Percentiles rank a stretch among this genome's conserved stretches.
These are phyloP conservation scores for Schizophyllum amplum DNA, from an alignment of 1,284 basidiomycete species.

Conservation along the genomic window DNA sequence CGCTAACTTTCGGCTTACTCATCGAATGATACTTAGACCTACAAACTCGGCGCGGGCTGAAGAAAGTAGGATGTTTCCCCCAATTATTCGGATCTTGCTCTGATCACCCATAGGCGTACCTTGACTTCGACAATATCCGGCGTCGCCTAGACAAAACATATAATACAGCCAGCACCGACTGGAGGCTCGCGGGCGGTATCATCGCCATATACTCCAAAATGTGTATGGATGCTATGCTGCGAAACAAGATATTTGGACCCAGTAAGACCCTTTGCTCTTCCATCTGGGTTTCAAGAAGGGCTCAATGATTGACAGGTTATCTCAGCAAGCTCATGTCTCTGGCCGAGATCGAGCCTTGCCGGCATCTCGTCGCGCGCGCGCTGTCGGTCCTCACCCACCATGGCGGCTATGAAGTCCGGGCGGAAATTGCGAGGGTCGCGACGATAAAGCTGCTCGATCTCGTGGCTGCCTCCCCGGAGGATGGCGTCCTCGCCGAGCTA, in stretches of 20 bases:
- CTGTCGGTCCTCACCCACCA: conserved; percentile 54
- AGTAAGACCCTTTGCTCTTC: conserved; percentile 26
- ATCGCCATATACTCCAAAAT: conserved; percentile 56
- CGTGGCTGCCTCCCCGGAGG: conserved; percentile 40
- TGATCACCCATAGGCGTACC: conserved; percentile 31
- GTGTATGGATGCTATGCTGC: conserved; percentile 48
- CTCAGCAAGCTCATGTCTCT: conserved; percentile 45
- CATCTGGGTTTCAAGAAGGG: background rate
- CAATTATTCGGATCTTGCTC: too few relatives aligned
- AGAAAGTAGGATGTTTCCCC: conserved; percentile 26
- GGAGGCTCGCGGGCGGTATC: conserved; percentile 42
- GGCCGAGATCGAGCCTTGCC: conserved; percentile 35
- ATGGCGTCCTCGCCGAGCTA: conserved; percentile 41
- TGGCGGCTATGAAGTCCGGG: conserved; percentile 40
- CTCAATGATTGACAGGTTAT: conserved; percentile 30
- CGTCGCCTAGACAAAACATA: conserved; percentile 38
- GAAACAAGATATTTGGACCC: conserved; percentile 47
- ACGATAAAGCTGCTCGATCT: conserved; percentile 32
- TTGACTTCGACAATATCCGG: conserved; percentile 44
- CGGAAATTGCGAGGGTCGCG: conserved; percentile 40
- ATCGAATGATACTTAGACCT: conserved; percentile 35
- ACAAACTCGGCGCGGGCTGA: conserved; percentile 44
- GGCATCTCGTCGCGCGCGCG: conserved; percentile 45
- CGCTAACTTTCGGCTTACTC: background rate
- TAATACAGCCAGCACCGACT: conserved; percentile 26